Percentiles rank a stretch among this genome's conserved stretches.
Evolutionary conservation across 2,329 filamentous ascomycete genomes (phyloP).

Genomic region (Karstenula rhodostoma): DNA sequence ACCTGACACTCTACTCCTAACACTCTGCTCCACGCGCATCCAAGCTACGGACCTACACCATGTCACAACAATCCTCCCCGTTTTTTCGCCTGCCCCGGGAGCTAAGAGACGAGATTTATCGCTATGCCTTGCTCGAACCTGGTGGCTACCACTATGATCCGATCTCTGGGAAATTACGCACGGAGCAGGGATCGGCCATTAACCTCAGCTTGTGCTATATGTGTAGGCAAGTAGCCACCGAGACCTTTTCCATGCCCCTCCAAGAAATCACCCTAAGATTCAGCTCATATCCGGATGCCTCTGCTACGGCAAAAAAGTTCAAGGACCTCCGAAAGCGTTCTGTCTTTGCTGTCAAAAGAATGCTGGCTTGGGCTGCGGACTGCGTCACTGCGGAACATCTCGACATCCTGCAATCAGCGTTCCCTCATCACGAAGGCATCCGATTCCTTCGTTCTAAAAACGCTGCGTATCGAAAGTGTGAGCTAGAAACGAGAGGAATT

Average conservation of each 20-base stretch:
- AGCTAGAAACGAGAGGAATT: neutral
- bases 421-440: neutral
- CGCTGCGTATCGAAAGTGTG: neutral
- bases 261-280: constrained; percentile 1
- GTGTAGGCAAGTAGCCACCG: constrained; percentile 2
- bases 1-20: no score
- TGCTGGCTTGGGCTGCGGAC: constrained; percentile 2
- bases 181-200: neutral
- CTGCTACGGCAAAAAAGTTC: neutral
- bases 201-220: constrained; percentile 2
- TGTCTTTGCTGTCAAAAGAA: neutral
- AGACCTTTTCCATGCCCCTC: neutral
- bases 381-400: constrained; percentile 1
- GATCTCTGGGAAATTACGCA: neutral
- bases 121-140: neutral
- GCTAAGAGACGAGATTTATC: constrained; percentile 7
- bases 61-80: neutral
- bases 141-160: constrained; percentile 5
- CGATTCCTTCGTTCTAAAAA: neutral
- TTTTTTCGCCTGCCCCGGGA: constrained; percentile 5
- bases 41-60: neutral
- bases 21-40: no score
- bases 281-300: neutral
- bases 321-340: neutral
- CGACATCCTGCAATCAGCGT: neutral